Conservation (phyloP, 2,329 filamentous ascomycete species). For the Venturia oleaginea region DNA sequence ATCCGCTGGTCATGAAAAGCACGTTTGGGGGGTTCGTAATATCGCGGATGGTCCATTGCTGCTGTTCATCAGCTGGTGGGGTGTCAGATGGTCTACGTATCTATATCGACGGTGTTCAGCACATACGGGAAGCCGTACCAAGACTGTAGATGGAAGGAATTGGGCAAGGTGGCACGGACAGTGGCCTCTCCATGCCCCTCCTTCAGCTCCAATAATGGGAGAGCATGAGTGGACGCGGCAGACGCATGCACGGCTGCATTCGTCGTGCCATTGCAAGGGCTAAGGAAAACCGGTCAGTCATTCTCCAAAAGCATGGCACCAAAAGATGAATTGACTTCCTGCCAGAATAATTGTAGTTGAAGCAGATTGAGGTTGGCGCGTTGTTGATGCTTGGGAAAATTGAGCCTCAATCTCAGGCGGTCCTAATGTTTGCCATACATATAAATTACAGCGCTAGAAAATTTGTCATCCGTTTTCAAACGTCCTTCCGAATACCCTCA, state of each 20-base stretch:
- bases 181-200: neutral
- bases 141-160: neutral
- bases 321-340: neutral
- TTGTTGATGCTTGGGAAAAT: neutral
- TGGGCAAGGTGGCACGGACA: neutral
- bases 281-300: neutral
- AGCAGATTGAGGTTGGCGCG: neutral
- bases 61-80: neutral
- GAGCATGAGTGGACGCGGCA: neutral
- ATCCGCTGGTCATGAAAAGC: neutral
- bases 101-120: neutral
- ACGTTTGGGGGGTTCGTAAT: neutral
- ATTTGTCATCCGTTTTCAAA: neutral
- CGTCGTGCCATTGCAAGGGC: neutral
- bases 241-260: constrained; percentile 1
- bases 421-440: no score
- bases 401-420: no score
- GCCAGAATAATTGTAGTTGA: neutral
- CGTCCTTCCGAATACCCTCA: no score
- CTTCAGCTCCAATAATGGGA: neutral
- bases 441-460: neutral
- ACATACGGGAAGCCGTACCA: neutral
- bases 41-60: constrained; percentile 2
- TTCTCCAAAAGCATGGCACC: neutral
- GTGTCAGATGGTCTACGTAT: neutral